Conservation (phyloP, 2,329 filamentous ascomycete species). For the Chrysosporium queenslandicum region DNA sequence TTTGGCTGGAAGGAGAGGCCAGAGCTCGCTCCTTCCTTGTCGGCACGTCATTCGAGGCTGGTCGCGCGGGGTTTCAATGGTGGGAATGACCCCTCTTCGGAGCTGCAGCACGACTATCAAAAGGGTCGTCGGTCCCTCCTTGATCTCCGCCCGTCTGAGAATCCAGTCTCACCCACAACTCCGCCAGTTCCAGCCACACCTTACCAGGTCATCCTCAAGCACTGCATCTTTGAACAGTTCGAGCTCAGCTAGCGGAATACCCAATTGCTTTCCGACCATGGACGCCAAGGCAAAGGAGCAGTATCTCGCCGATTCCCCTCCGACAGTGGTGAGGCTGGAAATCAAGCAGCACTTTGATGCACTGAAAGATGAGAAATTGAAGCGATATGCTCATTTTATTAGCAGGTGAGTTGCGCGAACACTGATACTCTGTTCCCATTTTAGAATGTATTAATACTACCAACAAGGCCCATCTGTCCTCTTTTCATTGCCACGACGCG, state of each 20-base stretch:
- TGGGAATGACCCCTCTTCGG: constrained; percentile 18
- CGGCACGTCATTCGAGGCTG: neutral
- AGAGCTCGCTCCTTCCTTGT: neutral
- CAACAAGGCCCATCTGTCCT: no score
- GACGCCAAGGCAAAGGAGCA: constrained; percentile 44
- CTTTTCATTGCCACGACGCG: no score
- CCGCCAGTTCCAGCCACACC: neutral
- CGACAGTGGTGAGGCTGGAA: constrained; percentile 73
- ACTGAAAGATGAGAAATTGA: constrained; percentile 50
- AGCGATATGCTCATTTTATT: constrained; percentile 85
- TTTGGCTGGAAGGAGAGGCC: neutral
- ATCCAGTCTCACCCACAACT: neutral
- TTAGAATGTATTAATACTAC: no score
- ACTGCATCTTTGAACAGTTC: constrained; percentile 1
- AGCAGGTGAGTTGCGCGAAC: constrained; percentile 59
- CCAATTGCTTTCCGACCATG: constrained; percentile 25
- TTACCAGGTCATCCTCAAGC: constrained; percentile 1
- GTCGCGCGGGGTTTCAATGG: neutral
- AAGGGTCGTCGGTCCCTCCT: neutral
- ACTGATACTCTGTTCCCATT: no score
- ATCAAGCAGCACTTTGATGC: constrained; percentile 87
- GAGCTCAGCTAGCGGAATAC: constrained; percentile 1
- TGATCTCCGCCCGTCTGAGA: neutral
- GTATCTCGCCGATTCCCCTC: constrained; percentile 85
- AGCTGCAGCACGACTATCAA: constrained; percentile 11